A percentile compares a stretch with the other conserved stretches of the same genome.
These are phyloP conservation scores for Suhomyces coccinellae DNA, from an alignment of 1,139 yeast genomes.

Conservation along the genomic window DNA sequence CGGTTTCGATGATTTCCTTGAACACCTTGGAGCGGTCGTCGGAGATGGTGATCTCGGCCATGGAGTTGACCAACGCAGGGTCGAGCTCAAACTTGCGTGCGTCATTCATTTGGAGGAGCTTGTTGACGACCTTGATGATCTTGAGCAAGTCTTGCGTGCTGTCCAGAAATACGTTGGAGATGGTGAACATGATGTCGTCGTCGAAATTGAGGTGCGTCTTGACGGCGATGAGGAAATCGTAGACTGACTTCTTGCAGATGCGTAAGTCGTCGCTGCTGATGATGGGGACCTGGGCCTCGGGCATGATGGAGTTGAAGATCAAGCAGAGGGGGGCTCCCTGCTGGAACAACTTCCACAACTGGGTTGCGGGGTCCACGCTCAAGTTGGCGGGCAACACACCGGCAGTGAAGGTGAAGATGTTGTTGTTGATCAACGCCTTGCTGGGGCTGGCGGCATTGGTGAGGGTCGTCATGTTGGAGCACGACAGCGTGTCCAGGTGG, in stretches of 20 bases:
- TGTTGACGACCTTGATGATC: slow-evolving; percentile 68
- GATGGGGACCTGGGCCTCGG: slow-evolving; percentile 44
- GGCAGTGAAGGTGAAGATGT: slow-evolving; percentile 63
- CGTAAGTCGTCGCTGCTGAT: slow-evolving; percentile 76
- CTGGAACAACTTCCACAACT: slow-evolving; percentile 83
- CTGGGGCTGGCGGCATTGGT: slow-evolving; percentile 10
- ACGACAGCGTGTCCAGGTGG: slow-evolving; percentile 23
- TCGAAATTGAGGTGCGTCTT: slow-evolving; percentile 71
- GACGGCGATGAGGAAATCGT: slow-evolving; percentile 87
- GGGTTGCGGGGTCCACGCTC: slow-evolving; percentile 89
- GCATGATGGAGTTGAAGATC: slow-evolving; percentile 61
- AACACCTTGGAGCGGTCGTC: slow-evolving; percentile 76
- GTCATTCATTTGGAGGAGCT: slow-evolving; percentile 52
- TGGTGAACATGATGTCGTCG: slow-evolving; percentile 79
- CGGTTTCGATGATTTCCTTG: slow-evolving; percentile 83
- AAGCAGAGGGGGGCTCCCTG: slow-evolving; percentile 92
- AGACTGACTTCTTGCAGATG: slow-evolving; percentile 84
- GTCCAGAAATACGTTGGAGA: slow-evolving; percentile 85
- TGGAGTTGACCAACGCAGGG: slow-evolving; percentile 7
- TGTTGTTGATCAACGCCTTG: slow-evolving; percentile 22
- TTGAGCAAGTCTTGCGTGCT: slow-evolving; percentile 75
- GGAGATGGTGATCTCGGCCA: slow-evolving; percentile 33
- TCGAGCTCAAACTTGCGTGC: slow-evolving; percentile 12
- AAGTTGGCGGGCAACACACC: slow-evolving; percentile 74
- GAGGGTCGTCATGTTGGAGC: slow-evolving; percentile 15